Evolutionary conservation across 176 grass and related monocot genomes (phyloP), one percentile per base, ranked within the genome.

Genomic region (Tuctoria greenei): DNA sequence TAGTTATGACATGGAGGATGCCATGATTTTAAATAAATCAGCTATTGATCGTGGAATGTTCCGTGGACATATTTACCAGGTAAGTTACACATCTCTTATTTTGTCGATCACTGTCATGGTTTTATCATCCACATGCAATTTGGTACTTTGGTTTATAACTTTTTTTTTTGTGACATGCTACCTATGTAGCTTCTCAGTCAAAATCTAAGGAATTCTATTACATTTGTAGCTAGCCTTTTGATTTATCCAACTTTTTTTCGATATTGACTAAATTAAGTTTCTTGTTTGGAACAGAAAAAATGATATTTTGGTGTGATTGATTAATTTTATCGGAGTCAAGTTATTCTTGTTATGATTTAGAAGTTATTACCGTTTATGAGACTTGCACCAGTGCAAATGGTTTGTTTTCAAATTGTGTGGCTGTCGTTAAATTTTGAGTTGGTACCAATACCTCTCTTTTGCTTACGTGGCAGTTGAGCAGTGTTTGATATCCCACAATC

Each of bases 1-100:
- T 73, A 98, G 95, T 65, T 98, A 98, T 82, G 95, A 98, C 77
- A 98, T 98, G 95, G 95, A 98, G 79, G 95, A 94, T 77, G 95
- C 95, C 59, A 98, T 98, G 91, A 94, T 98, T 79, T 84, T 98
- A 84, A 98, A 98, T 73, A 98, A 94, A 90, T 98, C 91, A 62
- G 78, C 95, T 79, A 88, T 98, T 73, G 95, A 98, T 65, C 88
- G 91, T 31, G 95, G 95, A 40, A 86, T 98, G 79, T 90, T 85
- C 74, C 95, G 88, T 70, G 95, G 95, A 42, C 88, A 93, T 66
- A 92, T 98, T 65, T 98, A 88, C 75, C 91, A 98, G 95, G 95
- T 91, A 69, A 75, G 62, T 74, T 77, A 67, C 28, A 35, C 27
- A 51, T 58, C 10, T 45, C n/a, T 46, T 34, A 61, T 69, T 9